Conservation (phyloP, 2,329 filamentous ascomycete genomes). For the Lomentospora prolificans region DNA sequence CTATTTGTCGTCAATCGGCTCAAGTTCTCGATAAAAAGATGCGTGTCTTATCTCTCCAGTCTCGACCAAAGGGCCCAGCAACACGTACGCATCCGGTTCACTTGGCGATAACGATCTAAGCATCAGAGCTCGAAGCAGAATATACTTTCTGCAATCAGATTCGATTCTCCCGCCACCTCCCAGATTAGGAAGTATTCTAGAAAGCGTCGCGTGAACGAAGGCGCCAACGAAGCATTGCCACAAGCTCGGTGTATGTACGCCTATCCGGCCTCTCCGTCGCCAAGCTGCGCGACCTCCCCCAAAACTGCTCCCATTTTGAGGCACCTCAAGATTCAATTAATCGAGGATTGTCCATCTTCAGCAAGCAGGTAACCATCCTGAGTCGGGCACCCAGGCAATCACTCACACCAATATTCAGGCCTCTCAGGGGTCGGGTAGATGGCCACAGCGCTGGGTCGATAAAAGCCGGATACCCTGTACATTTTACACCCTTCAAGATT, state of each 20-base stretch:
- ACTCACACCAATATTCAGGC: not conserved
- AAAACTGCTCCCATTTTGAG: too few species aligned
- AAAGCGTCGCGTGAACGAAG: not conserved
- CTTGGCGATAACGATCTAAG: too few species aligned
- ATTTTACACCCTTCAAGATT: not conserved
- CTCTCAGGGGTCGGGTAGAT: not conserved
- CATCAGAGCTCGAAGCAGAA: too few species aligned
- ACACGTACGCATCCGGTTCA: too few species aligned
- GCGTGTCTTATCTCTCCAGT: too few species aligned
- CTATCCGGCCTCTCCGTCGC: not conserved
- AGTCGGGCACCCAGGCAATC: not conserved
- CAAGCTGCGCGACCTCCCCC: too few species aligned
- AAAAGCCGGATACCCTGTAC: not conserved
- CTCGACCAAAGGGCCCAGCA: too few species aligned
- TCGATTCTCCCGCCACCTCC: too few species aligned
- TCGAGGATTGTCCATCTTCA: not conserved
- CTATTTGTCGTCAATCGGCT: too few species aligned
- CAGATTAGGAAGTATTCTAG: conserved; percentile 3
- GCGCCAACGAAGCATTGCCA: not conserved
- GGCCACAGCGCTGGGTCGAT: not conserved
- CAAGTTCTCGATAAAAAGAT: too few species aligned
- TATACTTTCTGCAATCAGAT: too few species aligned
- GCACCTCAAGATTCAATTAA: too few species aligned
- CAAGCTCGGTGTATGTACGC: not conserved
- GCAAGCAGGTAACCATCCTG: not conserved